A percentile compares a stretch with the other conserved stretches of the same genome.
These are phyloP conservation scores for Tricholomella constricta DNA, from an alignment of 768 basidiomycete genomes.

Conservation along the genomic window DNA sequence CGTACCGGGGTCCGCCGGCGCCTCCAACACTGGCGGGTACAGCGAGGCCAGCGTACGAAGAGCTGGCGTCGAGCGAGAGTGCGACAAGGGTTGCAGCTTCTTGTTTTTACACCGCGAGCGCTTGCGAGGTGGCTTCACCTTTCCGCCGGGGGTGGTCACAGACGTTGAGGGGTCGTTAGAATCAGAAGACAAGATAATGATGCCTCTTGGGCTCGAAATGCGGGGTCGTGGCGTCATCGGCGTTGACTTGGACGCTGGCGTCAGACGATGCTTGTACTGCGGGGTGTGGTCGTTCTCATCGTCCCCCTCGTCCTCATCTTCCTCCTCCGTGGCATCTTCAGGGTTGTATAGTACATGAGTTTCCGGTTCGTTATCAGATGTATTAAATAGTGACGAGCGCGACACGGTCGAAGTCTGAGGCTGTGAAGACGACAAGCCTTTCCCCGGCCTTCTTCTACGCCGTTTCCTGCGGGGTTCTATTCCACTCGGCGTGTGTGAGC, in stretches of 20 bases:
- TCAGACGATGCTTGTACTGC: slow-evolving; percentile 8
- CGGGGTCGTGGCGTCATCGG: slow-evolving; percentile 13
- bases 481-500: slow-evolving; percentile 19
- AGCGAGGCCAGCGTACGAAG: slow-evolving; percentile 31
- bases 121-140: slow-evolving; percentile 32
- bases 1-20: background rate
- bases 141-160: slow-evolving; percentile 2
- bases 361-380: background rate
- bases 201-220: background rate
- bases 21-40: background rate
- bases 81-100: background rate
- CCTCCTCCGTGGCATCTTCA: background rate
- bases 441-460: slow-evolving; percentile 28
- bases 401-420: background rate
- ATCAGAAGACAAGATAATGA: background rate
- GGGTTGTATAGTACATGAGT: background rate
- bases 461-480: slow-evolving; percentile 38
- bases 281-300: slow-evolving; percentile 6
- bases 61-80: slow-evolving; percentile 45
- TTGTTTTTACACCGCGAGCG: background rate
- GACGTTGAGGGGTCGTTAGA: background rate
- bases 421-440: background rate
- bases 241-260: slow-evolving; percentile 17
- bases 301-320: slow-evolving; percentile 1
- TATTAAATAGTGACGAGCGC: background rate